Percentiles rank a stretch among this genome's conserved stretches.
phyloP scores from a whole-genome alignment of 2,329 filamentous ascomycete genomes.

The Alternaria rosae region DNA sequence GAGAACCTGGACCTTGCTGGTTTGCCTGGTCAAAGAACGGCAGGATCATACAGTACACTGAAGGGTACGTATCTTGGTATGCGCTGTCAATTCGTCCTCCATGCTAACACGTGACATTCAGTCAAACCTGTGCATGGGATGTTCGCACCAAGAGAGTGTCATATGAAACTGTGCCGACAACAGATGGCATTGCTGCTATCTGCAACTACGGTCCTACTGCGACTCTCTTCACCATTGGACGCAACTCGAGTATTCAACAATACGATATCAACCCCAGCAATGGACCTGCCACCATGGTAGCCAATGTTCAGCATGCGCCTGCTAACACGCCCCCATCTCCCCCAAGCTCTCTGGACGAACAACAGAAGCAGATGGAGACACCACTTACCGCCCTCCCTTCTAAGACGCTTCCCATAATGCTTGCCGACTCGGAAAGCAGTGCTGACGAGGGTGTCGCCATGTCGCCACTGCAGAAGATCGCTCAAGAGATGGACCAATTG shows the following conservation, averaged over 20 bases:
- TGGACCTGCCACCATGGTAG: constrained; percentile 74
- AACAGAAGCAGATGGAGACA: constrained; percentile 55
- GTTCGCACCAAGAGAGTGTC: constrained; percentile 97
- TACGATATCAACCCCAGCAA: constrained; percentile 82
- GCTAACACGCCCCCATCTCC: constrained; percentile 80
- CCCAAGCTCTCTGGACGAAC: constrained; percentile 80
- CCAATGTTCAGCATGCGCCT: constrained; percentile 85
- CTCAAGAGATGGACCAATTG: constrained; percentile 71
- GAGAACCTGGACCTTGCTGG: constrained; percentile 83
- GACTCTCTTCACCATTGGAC: constrained; percentile 88
- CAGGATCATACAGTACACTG: constrained; percentile 88
- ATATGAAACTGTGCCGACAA: constrained; percentile 84
- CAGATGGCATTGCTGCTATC: constrained; percentile 80
- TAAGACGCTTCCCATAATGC: constrained; percentile 39
- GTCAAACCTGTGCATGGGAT: constrained; percentile 94
- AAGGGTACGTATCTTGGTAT: constrained; percentile 71
- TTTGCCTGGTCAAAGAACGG: constrained; percentile 99
- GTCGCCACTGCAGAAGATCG: constrained; percentile 77
- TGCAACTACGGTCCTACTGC: constrained; percentile 89
- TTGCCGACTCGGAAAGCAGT: constrained; percentile 68
- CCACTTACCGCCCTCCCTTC: constrained; percentile 41
- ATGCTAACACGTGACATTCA: constrained; percentile 39
- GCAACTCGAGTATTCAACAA: constrained; percentile 89
- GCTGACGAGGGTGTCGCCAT: constrained; percentile 68
- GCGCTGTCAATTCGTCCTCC: not conserved